Evolutionary conservation across 2,329 filamentous ascomycete species (phyloP), one percentile per base, ranked within the genome.

Genomic region (Alternaria panax): DNA sequence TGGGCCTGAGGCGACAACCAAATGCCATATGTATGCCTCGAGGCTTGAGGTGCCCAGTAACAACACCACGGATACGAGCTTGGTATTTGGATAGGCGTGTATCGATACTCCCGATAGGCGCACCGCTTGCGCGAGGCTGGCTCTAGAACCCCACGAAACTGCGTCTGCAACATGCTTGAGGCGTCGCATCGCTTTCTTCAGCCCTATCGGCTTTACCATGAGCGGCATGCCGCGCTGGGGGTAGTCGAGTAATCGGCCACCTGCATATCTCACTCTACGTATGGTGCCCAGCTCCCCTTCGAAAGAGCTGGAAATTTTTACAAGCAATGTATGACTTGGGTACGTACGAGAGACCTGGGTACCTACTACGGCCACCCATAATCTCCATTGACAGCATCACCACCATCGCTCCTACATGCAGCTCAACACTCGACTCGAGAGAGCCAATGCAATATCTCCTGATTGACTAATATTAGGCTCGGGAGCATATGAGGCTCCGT

Each of bases 401-500:
- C 40, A 25, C 20, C 16, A 42, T 36, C 34, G 20, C 22, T 24
- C 27, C 20, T 36, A 38, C 36, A 34, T 20, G 25, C 48, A 43
- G 48, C 50, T 20, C 50, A 53, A 30, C 41, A 24, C 18, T 34
- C 25, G 9, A 27, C 32, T 24, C 46, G 51, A 52, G 30, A 22
- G 36, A 27, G 14, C 38, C 38, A 48, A 38, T 32, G 36, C 28
- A 53, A 53, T 57, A 53, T 57, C 34, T 48, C 43, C 42, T 55
- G 52, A 55, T 55, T 55, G 43, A 55, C 43, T 34, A 54, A 54
- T 40, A 54, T 48, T 45, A 30, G 53, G 51, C 53, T 54, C 51
- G 56, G 51, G 34, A 50, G 18, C 32, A 40, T 30, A 50, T 30
- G 56, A 55, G 46, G 28, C 36, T 55, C 30, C 25, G 30, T 55